A percentile compares a stretch with the other conserved stretches of the same genome.
Conservation (phyloP, 1,284 basidiomycete species). For the Apiotrichum domesticum region DNA sequence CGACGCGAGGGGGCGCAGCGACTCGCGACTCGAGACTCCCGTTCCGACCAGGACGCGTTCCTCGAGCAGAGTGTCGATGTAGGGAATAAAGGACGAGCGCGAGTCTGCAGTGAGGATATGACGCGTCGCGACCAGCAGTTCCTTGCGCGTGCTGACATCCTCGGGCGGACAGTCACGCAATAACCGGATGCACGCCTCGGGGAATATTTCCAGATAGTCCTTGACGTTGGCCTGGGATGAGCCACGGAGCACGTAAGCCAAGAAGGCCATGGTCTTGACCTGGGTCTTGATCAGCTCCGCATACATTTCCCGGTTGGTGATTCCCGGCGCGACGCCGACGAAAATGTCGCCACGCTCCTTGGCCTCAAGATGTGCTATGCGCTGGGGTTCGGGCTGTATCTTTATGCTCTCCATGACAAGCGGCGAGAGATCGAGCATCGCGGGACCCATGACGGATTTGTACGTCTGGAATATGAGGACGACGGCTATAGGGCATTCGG, state of each 20-base stretch:
- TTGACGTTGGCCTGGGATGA: conserved; percentile 62
- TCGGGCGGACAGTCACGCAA: conserved; percentile 91
- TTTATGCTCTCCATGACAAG: conserved; percentile 66
- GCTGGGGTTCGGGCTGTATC: conserved; percentile 82
- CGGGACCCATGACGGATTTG: conserved; percentile 57
- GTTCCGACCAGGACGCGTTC: conserved; percentile 87
- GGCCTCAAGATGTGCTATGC: conserved; percentile 69
- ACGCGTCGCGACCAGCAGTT: conserved; percentile 86
- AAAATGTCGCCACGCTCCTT: conserved; percentile 73
- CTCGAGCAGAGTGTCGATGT: conserved; percentile 85
- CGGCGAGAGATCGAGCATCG: conserved; percentile 67
- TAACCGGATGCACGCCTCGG: conserved; percentile 74
- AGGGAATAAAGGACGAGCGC: conserved; percentile 70
- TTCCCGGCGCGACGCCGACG: conserved; percentile 71
- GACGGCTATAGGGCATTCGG: conserved; percentile 89
- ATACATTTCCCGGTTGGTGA: conserved; percentile 73
- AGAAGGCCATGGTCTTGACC: conserved; percentile 91
- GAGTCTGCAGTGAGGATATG: conserved; percentile 82
- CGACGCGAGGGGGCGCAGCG: conserved; percentile 74
- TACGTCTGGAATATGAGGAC: conserved; percentile 86
- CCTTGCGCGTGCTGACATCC: conserved; percentile 78
- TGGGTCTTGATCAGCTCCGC: conserved; percentile 87
- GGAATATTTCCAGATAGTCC: conserved; percentile 73
- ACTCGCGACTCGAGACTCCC: conserved; percentile 71
- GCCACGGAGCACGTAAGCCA: conserved; percentile 83